A percentile compares a stretch with the other conserved stretches of the same genome.
These are phyloP conservation scores for Nicotiana obtusifolia DNA, from an alignment of 257 asterid species.

Conservation along the genomic window DNA sequence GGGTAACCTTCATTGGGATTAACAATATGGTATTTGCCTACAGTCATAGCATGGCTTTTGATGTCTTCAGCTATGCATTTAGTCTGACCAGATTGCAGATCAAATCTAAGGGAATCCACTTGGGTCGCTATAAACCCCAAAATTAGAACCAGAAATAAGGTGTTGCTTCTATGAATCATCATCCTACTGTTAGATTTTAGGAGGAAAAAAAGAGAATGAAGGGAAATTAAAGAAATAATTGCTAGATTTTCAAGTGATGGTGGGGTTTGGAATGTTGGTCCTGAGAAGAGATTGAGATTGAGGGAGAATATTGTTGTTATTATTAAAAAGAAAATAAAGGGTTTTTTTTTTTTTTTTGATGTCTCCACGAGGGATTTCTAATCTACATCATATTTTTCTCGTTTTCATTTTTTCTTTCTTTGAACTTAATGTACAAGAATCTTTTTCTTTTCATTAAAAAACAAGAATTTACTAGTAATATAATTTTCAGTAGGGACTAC, in stretches of 20 bases:
- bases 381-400: background rate
- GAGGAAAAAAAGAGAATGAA: background rate
- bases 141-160: constrained; percentile 24
- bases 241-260: background rate
- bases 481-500: too few species aligned
- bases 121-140: constrained; percentile 36
- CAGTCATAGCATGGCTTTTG: constrained; percentile 84
- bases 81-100: constrained; percentile 75
- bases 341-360: background rate
- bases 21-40: constrained; percentile 81
- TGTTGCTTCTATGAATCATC: background rate
- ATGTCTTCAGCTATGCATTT: constrained; percentile 96
- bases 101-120: constrained; percentile 75
- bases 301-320: background rate
- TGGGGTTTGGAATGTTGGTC: background rate
- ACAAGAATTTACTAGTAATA: too few species aligned
- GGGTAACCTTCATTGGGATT: constrained; percentile 73
- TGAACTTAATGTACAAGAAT: too few species aligned
- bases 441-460: too few species aligned
- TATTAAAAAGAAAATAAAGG: background rate
- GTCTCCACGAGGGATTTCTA: background rate
- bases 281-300: background rate
- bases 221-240: background rate
- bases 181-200: background rate
- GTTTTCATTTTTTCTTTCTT: background rate